A percentile compares a stretch with the other conserved stretches of the same genome.
These are phyloP conservation scores for Calonectria ilicicola DNA, from an alignment of 2,329 filamentous ascomycete species.

Conservation along the genomic window DNA sequence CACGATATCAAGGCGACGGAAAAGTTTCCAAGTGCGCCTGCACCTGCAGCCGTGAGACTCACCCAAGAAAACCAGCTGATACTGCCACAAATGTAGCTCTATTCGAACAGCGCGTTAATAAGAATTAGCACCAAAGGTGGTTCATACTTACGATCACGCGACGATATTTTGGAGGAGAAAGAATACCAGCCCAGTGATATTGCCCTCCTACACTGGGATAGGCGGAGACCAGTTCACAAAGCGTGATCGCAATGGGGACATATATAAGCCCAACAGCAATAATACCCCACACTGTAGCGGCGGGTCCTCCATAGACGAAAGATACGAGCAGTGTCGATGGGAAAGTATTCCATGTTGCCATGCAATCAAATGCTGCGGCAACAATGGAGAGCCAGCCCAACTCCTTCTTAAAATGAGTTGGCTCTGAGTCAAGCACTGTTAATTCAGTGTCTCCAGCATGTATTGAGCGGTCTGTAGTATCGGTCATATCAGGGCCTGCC, in stretches of 20 bases:
- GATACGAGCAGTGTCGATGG: background rate
- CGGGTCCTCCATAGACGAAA: background rate
- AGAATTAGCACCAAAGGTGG: too few species aligned
- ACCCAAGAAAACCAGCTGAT: slow-evolving; percentile 9
- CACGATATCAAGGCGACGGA: background rate
- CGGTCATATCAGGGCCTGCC: background rate
- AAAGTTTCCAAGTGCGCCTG: background rate
- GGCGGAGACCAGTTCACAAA: slow-evolving; percentile 7
- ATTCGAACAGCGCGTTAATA: background rate
- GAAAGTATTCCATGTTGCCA: slow-evolving; percentile 10
- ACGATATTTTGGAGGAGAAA: background rate
- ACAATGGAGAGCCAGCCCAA: slow-evolving; percentile 4
- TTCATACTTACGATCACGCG: background rate
- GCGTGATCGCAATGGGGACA: background rate
- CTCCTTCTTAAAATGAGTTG: background rate
- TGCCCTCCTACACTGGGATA: slow-evolving; percentile 6
- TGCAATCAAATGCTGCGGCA: background rate
- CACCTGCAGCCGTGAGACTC: background rate
- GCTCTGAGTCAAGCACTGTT: background rate
- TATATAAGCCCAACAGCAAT: background rate
- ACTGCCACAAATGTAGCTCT: background rate
- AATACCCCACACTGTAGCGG: slow-evolving; percentile 2
- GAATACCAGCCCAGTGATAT: background rate
- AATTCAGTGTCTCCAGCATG: background rate
- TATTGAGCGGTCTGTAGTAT: background rate